Evolutionary conservation across 129 eudicot genomes (phyloP), one percentile per base, ranked within the genome.

Genomic region (Lonicera japonica): DNA sequence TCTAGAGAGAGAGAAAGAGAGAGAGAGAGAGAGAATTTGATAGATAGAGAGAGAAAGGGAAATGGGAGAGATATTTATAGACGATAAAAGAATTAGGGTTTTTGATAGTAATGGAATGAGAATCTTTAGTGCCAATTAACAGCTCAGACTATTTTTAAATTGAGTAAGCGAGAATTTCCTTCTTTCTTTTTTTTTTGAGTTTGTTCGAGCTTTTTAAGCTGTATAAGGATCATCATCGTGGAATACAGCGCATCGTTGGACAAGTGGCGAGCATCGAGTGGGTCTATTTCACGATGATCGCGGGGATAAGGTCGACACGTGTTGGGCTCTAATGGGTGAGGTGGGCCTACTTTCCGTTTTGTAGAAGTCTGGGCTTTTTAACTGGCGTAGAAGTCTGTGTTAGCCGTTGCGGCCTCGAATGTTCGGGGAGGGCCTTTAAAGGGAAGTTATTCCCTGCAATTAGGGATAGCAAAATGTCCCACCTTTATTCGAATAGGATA

Each of bases 1-100:
- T 3, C 18, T 10, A 64, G 58, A 50, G 69, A 25, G 59, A 23
- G 58, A 54, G 23, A 69, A 22, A 48, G 68, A 47, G 25, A 24
- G 69, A 53, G 60, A 19, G 47, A 23, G 61, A 56, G 12, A 29
- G 36, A 29, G 6, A 29, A 1, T 29, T 45, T 45, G 13, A 14
- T 14, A 45, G 6, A 14, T 4, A 45, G 50, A 45, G 50, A 45
- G 50, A 45, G 4, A 45, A 11, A 11, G 4, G n/a, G 13, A 4
- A 15, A 45, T 3, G 51, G 7, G 36, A 29, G 36, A 29, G 36
- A 29, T 29, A 29, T 29, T 29, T 29, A 29, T 29, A 29, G 36
- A 29, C 36, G n/a, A 12, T 45, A 10, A 0, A 2, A 15, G 13
- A 3, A 2, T 3, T 45, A 15, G n/a, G 51, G 51, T 45, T 45